Base-by-base conservation (phyloP, 2,329 filamentous ascomycete genomes). In the Eutypa lata region DNA sequence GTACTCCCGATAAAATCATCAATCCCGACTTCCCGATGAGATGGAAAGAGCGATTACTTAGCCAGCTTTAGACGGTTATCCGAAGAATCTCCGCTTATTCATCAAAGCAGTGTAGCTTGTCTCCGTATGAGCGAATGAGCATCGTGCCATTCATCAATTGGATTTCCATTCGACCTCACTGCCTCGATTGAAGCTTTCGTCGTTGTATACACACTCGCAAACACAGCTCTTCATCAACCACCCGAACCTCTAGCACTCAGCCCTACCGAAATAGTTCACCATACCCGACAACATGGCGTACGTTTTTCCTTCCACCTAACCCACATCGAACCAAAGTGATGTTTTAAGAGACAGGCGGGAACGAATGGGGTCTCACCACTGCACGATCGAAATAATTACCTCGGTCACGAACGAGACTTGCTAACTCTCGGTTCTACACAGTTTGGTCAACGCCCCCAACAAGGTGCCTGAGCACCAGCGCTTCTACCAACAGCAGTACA, bases 401-500 rank as follows among this genome's bases (percentile, higher is more conserved):
- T 2, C 38, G 13, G 13, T 18, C 7, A 18, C 28, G 33, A n/a
- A 5, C 14, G 26, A 16, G 8, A 18, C 11, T 37, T 21, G 38
- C 49, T 31, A 33, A 44, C 31, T 40, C 10, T 22, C 19, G 22
- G n/a, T n/a, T 19, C 18, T 24, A 53, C 28, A 53, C 63, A 82
- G 81, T 68, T 67, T 86, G 69, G 61, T 91, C 76, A 78, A 89
- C 81, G 85, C 86, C 72, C 80, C 82, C 71, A 93, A 93, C 83
- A 82, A 81, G 67, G 89, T 92, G 66, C 87, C 88, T 53, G 66
- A 88, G 69, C 81, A 88, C 76, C 89, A 93, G 81, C 80, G 82
- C 68, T 74, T 83, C 64, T 91, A 90, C 79, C 89, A 91, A 77
- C 76, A 80, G 61, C 86, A 89, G 64, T 88, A 88, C 73, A 83